phyloP scores from a whole-genome alignment of 1,284 basidiomycete genomes.

The Ganoderma multipileum region DNA sequence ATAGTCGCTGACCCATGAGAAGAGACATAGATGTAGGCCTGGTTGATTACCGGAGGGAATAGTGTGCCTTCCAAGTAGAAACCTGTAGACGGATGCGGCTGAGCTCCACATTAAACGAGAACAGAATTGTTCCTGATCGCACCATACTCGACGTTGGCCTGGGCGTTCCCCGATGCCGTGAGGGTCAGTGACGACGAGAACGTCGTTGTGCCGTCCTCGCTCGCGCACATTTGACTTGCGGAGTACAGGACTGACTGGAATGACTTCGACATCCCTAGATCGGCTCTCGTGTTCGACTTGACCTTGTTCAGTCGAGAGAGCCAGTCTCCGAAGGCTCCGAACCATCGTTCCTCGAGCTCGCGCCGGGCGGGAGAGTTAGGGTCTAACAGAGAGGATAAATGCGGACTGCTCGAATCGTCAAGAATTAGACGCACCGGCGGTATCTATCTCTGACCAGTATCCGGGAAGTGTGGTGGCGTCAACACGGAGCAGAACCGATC shows the following conservation, averaged over 20 bases:
- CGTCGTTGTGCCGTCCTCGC: slow-evolving; percentile 16
- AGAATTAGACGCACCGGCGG: not conserved
- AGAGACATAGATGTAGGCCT: slow-evolving; percentile 23
- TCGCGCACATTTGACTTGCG: slow-evolving; percentile 15
- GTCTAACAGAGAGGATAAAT: not conserved
- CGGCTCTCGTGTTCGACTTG: slow-evolving; percentile 12
- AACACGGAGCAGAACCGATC: not conserved
- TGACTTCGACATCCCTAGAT: slow-evolving; percentile 15
- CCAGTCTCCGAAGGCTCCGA: slow-evolving; percentile 18
- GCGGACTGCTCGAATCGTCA: not conserved
- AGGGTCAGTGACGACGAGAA: slow-evolving; percentile 12
- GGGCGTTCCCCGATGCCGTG: not conserved
- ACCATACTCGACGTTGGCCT: not conserved
- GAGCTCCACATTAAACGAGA: not conserved
- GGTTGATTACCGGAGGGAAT: slow-evolving; percentile 17
- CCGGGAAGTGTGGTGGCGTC: not conserved
- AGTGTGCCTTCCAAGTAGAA: slow-evolving; percentile 25
- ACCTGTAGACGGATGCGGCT: not conserved
- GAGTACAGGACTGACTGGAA: slow-evolving; percentile 17
- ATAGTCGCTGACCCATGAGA: slow-evolving; percentile 12
- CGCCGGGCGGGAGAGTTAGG: slow-evolving; percentile 13
- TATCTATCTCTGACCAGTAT: not conserved
- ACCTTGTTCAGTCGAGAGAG: slow-evolving; percentile 20
- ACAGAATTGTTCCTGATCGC: not conserved
- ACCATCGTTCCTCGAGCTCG: slow-evolving; percentile 21